Conservation (phyloP, 148 eudicot genomes). For the Chenopodium suecicum region DNA sequence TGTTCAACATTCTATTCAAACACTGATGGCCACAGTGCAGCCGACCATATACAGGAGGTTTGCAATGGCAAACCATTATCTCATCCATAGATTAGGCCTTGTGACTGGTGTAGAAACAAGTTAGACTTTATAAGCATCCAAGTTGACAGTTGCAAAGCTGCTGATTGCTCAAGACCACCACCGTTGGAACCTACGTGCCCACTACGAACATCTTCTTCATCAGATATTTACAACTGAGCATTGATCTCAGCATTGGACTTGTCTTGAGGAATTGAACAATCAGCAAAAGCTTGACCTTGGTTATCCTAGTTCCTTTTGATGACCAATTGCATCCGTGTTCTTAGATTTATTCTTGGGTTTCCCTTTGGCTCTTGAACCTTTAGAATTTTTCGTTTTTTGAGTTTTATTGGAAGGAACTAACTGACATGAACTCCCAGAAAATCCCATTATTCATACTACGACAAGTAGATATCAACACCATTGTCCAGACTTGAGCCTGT, state of each 20-base stretch:
- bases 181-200: conserved; percentile 37
- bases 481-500: conserved; percentile 26
- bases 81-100: conserved; percentile 83
- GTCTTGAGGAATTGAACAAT: conserved; percentile 91
- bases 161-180: conserved; percentile 35
- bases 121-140: conserved; percentile 82
- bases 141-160: conserved; percentile 60
- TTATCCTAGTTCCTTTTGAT: conserved; percentile 57
- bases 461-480: conserved; percentile 31
- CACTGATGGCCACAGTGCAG: conserved; percentile 86
- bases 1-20: conserved; percentile 88
- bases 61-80: conserved; percentile 98
- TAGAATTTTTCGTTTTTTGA: conserved; percentile 33
- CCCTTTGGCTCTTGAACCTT: conserved; percentile 42
- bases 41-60: conserved; percentile 61
- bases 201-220: conserved; percentile 71
- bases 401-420: conserved; percentile 33
- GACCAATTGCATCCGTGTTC: conserved; percentile 28
- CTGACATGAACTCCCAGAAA: conserved; percentile 26
- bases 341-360: conserved; percentile 36
- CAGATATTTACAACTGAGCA: conserved; percentile 87
- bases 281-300: conserved; percentile 68
- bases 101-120: conserved; percentile 73
- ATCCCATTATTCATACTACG: conserved; percentile 24
- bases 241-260: conserved; percentile 86